phyloP scores from a whole-genome alignment of 139 green algal genomes.

The Closterium sp. region DNA sequence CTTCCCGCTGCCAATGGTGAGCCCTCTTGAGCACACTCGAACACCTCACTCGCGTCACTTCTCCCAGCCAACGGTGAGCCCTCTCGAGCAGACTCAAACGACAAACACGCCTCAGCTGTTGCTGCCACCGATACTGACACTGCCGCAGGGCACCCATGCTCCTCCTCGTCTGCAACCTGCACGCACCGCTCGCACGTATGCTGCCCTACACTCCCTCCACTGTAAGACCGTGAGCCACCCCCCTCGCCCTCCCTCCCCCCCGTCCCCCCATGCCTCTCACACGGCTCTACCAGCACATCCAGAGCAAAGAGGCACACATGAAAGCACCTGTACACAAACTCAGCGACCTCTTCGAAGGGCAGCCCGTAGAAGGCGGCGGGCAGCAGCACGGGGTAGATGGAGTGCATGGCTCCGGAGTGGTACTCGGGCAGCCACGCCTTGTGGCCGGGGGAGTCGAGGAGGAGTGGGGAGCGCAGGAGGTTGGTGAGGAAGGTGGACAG shows the following conservation, averaged over 20 bases:
- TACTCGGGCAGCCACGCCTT: conserved; percentile 26
- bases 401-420: neutral
- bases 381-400: conserved; percentile 31
- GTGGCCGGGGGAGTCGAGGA: neutral
- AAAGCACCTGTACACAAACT: neutral
- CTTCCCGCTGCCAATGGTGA: no score
- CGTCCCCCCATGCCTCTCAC: neutral
- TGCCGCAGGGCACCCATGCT: neutral
- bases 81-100: no score
- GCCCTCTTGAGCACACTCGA: no score
- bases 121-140: no score
- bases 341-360: conserved; percentile 21
- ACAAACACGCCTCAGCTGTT: no score
- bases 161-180: neutral
- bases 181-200: neutral
- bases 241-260: no score
- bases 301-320: neutral
- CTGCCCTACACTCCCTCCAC: neutral
- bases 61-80: no score
- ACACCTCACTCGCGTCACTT: no score
- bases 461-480: conserved; percentile 7
- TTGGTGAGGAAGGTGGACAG: conserved; percentile 28
- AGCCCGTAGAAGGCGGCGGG: conserved; percentile 1
- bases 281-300: neutral
- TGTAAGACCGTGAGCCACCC: no score